phyloP scores from a whole-genome alignment of 2,329 filamentous ascomycete genomes.

The Neobulgaria alba region DNA sequence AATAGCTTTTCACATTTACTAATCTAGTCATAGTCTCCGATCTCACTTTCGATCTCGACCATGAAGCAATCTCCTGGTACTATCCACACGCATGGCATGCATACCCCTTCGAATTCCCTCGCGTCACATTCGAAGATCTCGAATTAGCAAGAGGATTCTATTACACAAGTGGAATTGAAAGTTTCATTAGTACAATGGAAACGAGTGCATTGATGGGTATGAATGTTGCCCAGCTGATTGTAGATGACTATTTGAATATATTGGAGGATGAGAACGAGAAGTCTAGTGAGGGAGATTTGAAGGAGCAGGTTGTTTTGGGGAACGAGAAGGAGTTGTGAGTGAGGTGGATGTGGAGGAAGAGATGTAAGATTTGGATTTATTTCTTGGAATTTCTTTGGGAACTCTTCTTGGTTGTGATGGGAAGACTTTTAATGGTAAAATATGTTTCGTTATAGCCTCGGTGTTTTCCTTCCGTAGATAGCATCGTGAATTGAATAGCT shows the following conservation, averaged over 20 bases:
- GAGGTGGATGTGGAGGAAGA: no score
- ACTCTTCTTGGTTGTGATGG: no score
- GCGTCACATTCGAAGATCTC: slow-evolving; percentile 79
- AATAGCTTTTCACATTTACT: slow-evolving; percentile 27
- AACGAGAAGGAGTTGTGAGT: background rate
- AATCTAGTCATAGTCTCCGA: slow-evolving; percentile 14
- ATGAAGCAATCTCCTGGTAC: slow-evolving; percentile 66
- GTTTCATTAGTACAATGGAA: slow-evolving; percentile 97
- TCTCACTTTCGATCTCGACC: slow-evolving; percentile 15
- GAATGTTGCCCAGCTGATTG: slow-evolving; percentile 67
- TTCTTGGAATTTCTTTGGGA: no score
- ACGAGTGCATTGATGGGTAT: slow-evolving; percentile 86
- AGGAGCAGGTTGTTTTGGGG: slow-evolving; percentile 1
- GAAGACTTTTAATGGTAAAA: no score
- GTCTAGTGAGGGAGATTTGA: slow-evolving; percentile 2
- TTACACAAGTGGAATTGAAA: slow-evolving; percentile 72
- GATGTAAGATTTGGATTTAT: no score
- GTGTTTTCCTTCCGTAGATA: no score
- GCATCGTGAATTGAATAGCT: no score
- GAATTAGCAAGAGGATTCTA: slow-evolving; percentile 59
- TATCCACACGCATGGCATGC: slow-evolving; percentile 70
- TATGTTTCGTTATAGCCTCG: no score
- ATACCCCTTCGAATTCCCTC: slow-evolving; percentile 78
- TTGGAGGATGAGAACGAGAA: slow-evolving; percentile 1
- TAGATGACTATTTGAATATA: slow-evolving; percentile 45